Percentiles rank a stretch among this genome's conserved stretches.
These are phyloP conservation scores for Apiotrichum mycotoxinovorans DNA, from an alignment of 1,284 basidiomycete genomes.

Conservation along the genomic window DNA sequence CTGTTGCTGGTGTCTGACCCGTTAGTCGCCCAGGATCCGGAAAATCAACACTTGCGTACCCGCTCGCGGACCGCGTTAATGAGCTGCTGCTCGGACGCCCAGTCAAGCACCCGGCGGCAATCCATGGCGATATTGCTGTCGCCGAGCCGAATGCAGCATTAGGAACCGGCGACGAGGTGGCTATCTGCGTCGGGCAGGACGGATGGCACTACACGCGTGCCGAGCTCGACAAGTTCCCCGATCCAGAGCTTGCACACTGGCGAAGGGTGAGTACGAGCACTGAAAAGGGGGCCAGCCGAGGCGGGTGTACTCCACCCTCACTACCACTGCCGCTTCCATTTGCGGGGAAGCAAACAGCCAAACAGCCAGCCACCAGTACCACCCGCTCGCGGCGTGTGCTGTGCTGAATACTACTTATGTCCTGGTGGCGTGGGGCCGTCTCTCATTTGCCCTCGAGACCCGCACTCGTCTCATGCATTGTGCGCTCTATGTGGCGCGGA, in stretches of 20 bases:
- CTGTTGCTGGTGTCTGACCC: background rate
- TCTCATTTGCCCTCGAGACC: too few species aligned
- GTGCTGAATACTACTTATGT: background rate
- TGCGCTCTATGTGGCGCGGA: too few species aligned
- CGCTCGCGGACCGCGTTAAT: slow-evolving; percentile 47
- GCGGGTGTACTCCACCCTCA: too few species aligned
- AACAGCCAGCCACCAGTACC: too few species aligned
- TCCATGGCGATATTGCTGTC: slow-evolving; percentile 8
- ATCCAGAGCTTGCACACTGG: slow-evolving; percentile 68
- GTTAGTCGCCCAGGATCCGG: slow-evolving; percentile 51
- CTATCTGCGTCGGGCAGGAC: slow-evolving; percentile 53
- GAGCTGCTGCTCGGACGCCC: slow-evolving; percentile 21
- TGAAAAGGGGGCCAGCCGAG: too few species aligned
- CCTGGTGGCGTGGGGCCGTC: background rate
- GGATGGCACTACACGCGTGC: slow-evolving; percentile 54
- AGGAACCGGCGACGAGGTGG: slow-evolving; percentile 18
- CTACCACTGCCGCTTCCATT: too few species aligned
- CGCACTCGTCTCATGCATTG: too few species aligned
- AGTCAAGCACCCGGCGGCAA: background rate
- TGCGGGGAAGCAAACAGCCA: too few species aligned
- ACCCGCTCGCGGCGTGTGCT: too few species aligned
- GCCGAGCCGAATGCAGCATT: slow-evolving; percentile 5
- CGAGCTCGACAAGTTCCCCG: slow-evolving; percentile 46
- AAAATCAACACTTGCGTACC: slow-evolving; percentile 52
- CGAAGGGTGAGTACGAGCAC: slow-evolving; percentile 56